Base-by-base conservation (phyloP, 208 protist species). In the Acanthamoeba quina region DNA sequence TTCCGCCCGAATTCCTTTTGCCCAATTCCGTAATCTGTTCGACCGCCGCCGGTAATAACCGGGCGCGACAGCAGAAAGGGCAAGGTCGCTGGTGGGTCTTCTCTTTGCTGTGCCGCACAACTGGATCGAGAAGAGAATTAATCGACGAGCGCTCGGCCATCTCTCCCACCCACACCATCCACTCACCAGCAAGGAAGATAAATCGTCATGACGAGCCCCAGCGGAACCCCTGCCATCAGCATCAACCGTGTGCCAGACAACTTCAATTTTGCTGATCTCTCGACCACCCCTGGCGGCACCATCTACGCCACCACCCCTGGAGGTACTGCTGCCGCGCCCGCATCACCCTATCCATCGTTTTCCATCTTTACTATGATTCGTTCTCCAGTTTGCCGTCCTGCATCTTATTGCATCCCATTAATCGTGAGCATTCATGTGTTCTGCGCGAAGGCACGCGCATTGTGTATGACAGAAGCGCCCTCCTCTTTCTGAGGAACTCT, bases 251-350 rank as follows among this genome's bases (percentile, higher is more conserved):
- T 52, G 24, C 90, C 90, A 19, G 66, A 82, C n/a, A 83, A 76
- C 90, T 68, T 83, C 54, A 93, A 93, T 82, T 93, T 93, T 82
- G 54, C 47, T 56, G 70, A 93, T 56, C 90, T 94, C 54, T 94
- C 91, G 31, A 94, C 91, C 44, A 88, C 91, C 26, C 72, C 74
- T 17, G 91, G 91, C 56, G 91, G 91, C 68, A 94, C 91, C 47
- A 88, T 94, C 72, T 94, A 94, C 41, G 70, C 91, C 76, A 94
- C 91, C 54, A 94, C 91, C 29, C 91, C 91, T 60, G 91, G 91
- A 54, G 91, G 91, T 88, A 82, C 74, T 80, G 5, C 24, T 80
- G 24, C 64, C 5, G 37, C 31, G 1, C n/a, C 37, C n/a, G 31
- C n/a, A 47, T 41, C n/a, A 6, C 52, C 1, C 11, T 21, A 19